phyloP scores from a whole-genome alignment of 1,139 yeast genomes.

The Kodamaea arcana region DNA sequence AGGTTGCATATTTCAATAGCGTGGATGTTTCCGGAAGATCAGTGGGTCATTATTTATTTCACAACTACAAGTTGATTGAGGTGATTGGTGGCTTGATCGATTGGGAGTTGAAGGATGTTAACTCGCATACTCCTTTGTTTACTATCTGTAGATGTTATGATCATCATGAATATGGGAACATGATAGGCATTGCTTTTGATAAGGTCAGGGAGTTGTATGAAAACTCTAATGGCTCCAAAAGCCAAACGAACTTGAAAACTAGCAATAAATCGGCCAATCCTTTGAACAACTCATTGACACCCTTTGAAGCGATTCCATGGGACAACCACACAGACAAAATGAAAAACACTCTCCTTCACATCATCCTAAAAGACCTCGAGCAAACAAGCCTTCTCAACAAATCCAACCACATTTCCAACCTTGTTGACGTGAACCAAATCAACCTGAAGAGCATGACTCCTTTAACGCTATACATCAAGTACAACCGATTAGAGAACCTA shows the following conservation, averaged over 20 bases:
- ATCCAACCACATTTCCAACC: constrained; percentile 14
- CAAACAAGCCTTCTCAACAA: constrained; percentile 31
- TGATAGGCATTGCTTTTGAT: constrained; percentile 47
- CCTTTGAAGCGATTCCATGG: constrained; percentile 35
- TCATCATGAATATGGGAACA: constrained; percentile 53
- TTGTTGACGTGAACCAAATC: constrained; percentile 56
- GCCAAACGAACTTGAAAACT: too few species aligned
- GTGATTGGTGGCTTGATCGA: constrained; percentile 55
- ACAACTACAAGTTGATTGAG: constrained; percentile 50
- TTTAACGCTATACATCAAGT: constrained; percentile 65
- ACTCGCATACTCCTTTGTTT: constrained; percentile 77
- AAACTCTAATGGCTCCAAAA: too few species aligned
- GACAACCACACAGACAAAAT: constrained; percentile 64
- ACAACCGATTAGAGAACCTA: constrained; percentile 61
- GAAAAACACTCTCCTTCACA: constrained; percentile 77
- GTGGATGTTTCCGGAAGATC: constrained; percentile 53
- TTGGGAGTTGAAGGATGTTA: constrained; percentile 68
- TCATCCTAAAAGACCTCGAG: constrained; percentile 48
- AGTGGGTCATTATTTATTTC: constrained; percentile 72
- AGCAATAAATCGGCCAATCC: too few species aligned
- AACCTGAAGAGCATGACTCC: constrained; percentile 67
- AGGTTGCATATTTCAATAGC: constrained; percentile 45
- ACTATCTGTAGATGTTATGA: constrained; percentile 79
- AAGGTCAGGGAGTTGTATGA: constrained; percentile 43
- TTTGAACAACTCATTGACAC: too few species aligned